Evolutionary conservation across 2,329 filamentous ascomycete genomes (phyloP).

Genomic region (Talaromyces sp.): DNA sequence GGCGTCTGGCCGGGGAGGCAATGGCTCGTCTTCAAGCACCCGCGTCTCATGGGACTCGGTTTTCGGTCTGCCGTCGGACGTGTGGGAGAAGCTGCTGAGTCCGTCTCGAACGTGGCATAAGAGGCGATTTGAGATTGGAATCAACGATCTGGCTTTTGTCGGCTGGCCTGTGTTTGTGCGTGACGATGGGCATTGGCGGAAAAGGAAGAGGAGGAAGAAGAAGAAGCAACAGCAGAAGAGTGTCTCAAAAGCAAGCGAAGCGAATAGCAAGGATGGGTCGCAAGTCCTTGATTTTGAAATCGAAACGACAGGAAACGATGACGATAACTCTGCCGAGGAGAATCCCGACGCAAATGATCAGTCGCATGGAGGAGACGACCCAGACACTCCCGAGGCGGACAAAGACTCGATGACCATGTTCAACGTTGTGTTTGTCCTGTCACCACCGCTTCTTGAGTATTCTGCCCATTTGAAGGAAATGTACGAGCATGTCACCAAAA

Average conservation of each 20-base stretch:
- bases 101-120: constrained; percentile 74
- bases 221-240: constrained; percentile 26
- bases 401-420: constrained; percentile 86
- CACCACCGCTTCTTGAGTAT: constrained; percentile 71
- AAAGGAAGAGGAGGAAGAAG: constrained; percentile 50
- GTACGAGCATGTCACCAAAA: constrained; percentile 84
- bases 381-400: constrained; percentile 29
- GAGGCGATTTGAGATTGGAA: constrained; percentile 71
- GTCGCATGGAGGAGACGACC: constrained; percentile 12
- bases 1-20: constrained; percentile 24
- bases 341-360: constrained; percentile 14
- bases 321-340: constrained; percentile 11
- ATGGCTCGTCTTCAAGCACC: constrained; percentile 17
- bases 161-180: constrained; percentile 80
- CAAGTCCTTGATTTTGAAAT: constrained; percentile 24
- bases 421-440: constrained; percentile 88
- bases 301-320: constrained; percentile 11
- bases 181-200: constrained; percentile 71
- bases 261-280: constrained; percentile 28
- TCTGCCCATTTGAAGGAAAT: constrained; percentile 69
- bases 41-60: constrained; percentile 53
- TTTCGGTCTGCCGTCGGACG: constrained; percentile 67
- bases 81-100: constrained; percentile 73
- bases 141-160: constrained; percentile 74
- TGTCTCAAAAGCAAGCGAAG: constrained; percentile 26